These are phyloP conservation scores for Aspergillus baeticus DNA, from an alignment of 495 filamentous ascomycete genomes.

Conservation along the genomic window DNA sequence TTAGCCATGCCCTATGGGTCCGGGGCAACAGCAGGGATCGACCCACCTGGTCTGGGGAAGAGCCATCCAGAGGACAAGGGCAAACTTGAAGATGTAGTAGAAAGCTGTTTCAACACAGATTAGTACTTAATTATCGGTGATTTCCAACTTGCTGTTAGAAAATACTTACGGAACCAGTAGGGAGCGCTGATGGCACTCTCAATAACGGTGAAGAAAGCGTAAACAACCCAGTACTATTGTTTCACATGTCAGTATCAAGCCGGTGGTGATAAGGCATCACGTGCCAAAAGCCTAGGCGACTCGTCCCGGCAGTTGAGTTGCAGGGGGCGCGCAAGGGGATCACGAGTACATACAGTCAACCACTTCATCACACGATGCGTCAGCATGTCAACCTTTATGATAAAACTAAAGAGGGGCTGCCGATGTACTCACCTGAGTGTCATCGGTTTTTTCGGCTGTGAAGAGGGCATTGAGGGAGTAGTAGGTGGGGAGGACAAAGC, in stretches of 20 bases:
- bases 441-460: slow-evolving; percentile 74
- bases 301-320: neutral
- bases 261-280: slow-evolving; percentile 16
- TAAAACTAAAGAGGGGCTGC: neutral
- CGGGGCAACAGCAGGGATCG: neutral
- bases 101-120: slow-evolving; percentile 57
- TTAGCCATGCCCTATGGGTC: neutral
- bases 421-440: slow-evolving; percentile 70
- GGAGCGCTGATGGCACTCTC: slow-evolving; percentile 92
- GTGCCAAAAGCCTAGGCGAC: slow-evolving; percentile 11
- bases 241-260: slow-evolving; percentile 20
- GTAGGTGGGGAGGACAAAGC: slow-evolving; percentile 92
- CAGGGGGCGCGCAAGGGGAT: slow-evolving; percentile 9
- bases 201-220: slow-evolving; percentile 86
- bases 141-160: neutral
- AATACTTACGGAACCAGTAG: slow-evolving; percentile 89
- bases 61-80: slow-evolving; percentile 93
- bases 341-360: slow-evolving; percentile 60
- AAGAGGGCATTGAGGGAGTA: slow-evolving; percentile 93
- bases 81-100: slow-evolving; percentile 99
- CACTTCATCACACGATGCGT: slow-evolving; percentile 42
- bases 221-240: slow-evolving; percentile 93
- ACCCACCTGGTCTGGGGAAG: slow-evolving; percentile 89
- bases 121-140: slow-evolving; percentile 12
- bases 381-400: slow-evolving; percentile 10